Evolutionary conservation across 805 yeast species (phyloP).

Genomic region (Ogataea siamensis): DNA sequence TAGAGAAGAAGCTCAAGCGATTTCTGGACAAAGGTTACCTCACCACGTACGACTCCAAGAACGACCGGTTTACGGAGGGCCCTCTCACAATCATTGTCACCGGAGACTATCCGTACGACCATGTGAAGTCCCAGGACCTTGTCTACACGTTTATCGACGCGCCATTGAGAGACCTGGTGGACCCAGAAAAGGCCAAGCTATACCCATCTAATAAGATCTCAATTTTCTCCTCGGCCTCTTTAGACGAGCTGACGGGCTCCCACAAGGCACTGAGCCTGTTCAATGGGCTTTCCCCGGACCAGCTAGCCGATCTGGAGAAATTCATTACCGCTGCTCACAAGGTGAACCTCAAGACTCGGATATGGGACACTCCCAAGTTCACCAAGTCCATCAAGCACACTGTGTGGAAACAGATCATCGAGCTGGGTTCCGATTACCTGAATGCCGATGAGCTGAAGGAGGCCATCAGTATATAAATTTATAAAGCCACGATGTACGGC

Average conservation of each 20-base stretch:
- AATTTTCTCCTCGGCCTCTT: slow-evolving; percentile 26
- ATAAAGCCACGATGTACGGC: not conserved
- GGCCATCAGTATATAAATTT: slow-evolving; percentile 11
- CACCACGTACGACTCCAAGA: slow-evolving; percentile 42
- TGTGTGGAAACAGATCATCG: slow-evolving; percentile 49
- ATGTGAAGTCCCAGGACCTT: slow-evolving; percentile 26
- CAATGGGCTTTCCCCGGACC: slow-evolving; percentile 36
- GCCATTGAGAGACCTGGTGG: slow-evolving; percentile 36
- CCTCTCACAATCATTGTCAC: slow-evolving; percentile 64
- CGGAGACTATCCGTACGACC: slow-evolving; percentile 56
- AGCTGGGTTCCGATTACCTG: slow-evolving; percentile 51
- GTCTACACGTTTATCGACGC: slow-evolving; percentile 52
- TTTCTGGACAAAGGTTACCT: slow-evolving; percentile 49
- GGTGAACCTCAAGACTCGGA: slow-evolving; percentile 51
- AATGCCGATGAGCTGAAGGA: slow-evolving; percentile 59
- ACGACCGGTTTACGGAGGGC: slow-evolving; percentile 39
- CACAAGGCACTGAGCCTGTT: slow-evolving; percentile 13
- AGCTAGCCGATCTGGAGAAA: slow-evolving; percentile 29
- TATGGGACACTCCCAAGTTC: slow-evolving; percentile 75
- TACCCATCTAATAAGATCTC: slow-evolving; percentile 24
- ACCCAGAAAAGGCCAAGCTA: slow-evolving; percentile 15
- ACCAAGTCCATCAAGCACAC: slow-evolving; percentile 45
- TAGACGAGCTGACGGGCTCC: slow-evolving; percentile 21
- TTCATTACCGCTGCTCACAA: slow-evolving; percentile 42
- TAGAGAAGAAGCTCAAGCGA: slow-evolving; percentile 44